Base-by-base conservation (phyloP, 2,329 filamentous ascomycete genomes). In the Hypoxylon rubiginosum region DNA sequence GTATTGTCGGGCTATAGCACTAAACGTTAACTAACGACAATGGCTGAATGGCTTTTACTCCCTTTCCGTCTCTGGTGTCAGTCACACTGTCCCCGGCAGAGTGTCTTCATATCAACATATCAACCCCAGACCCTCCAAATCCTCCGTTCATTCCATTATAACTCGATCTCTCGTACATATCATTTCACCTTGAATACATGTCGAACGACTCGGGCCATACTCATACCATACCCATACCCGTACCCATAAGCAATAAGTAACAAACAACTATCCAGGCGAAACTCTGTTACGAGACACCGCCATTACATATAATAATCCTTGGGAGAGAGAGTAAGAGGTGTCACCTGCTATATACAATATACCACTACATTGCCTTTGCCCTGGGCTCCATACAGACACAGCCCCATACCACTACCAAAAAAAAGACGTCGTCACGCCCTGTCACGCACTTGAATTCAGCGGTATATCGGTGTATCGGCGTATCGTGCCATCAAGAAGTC, bases 141-240 rank as follows among this genome's bases (percentile, higher is more conserved):
- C 49, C 57, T 56, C 50, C 50, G 45, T 55, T 51, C 39, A 51
- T 55, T 51, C 39, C 10, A 24, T n/a, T 2, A 24, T 24, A 24
- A 26, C 51, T 28, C 28, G 19, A 21, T 19, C 45, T 58, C 26
- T 30, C 36, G 4, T 24, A 24, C 30, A 19, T 64, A 30, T 50
- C 45, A 4, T 45, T 21, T 60, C 36, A n/a, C 24, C 4, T 34
- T 19, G 26, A 34, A 19, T 36, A n/a, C 28, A 54, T 52, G 19
- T 49, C 21, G 61, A 66, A 56, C 62, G 50, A 53, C 55, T 66
- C 52, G 50, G 63, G 43, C 26, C 59, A 57, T 51, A 36, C 46
- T 59, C 43, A 24, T 24, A 24, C 21, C 21, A 24, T 24, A 24
- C 21, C 21, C 28, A 30, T 30, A 24, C 21, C 4, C 21, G 4